Percentiles rank a stretch among this genome's conserved stretches.
These are phyloP conservation scores for Coelastrella sp. DNA, from an alignment of 139 green algal genomes.

Conservation along the genomic window DNA sequence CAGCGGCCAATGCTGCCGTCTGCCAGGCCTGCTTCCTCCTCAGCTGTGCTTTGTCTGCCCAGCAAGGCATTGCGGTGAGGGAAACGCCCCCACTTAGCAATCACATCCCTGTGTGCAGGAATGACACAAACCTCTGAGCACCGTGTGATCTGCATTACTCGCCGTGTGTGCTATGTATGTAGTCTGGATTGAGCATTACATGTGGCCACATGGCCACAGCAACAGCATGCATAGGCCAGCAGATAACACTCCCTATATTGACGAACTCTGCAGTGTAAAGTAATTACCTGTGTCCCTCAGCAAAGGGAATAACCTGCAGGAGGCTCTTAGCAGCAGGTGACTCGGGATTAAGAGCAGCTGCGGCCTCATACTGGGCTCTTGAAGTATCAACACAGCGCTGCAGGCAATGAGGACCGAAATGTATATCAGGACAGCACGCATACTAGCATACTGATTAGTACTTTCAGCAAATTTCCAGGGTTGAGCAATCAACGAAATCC, in stretches of 20 bases:
- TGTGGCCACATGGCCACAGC: neutral
- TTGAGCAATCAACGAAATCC: too few species aligned
- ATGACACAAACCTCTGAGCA: too few species aligned
- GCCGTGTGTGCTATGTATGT: too few species aligned
- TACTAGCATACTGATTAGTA: too few species aligned
- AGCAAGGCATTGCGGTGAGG: conserved; percentile 75
- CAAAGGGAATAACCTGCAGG: neutral
- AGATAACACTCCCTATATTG: too few species aligned
- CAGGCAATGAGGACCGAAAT: too few species aligned
- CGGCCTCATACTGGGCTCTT: conserved; percentile 23
- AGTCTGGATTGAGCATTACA: neutral
- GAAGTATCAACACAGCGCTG: conserved; percentile 50
- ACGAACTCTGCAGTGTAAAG: too few species aligned
- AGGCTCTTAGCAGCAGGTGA: neutral
- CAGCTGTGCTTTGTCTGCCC: conserved; percentile 60
- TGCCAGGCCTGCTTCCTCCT: conserved; percentile 64
- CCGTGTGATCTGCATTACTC: too few species aligned
- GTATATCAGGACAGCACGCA: neutral
- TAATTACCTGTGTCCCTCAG: conserved; percentile 11
- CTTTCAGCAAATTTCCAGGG: too few species aligned
- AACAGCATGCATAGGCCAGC: too few species aligned
- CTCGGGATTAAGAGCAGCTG: neutral
- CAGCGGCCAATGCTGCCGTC: conserved; percentile 64
- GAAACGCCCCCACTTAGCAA: conserved; percentile 68
- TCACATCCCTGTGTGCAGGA: conserved; percentile 51